These are phyloP conservation scores for barrel medic (Medicago truncatula) DNA, from an alignment of 306 rosid species.

Conservation along the genomic window MtrunA17r5.0-ANR NC_053044.1:44991001-44991500, in stretches of 20 bases:
- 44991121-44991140: constrained; percentile 28
- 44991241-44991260: constrained; percentile 98
- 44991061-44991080: constrained; percentile 32
- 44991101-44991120: constrained; percentile 7
- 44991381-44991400: not conserved
- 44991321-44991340: constrained; percentile 59
- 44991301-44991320: constrained; percentile 60
- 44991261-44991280: constrained; percentile 91
- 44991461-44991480: constrained; percentile 12
- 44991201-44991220: constrained; percentile 29
- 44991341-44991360: constrained; percentile 45
- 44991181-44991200: not conserved
- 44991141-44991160: constrained; percentile 26
- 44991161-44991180: constrained; percentile 31
- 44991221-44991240: constrained; percentile 76
- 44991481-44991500: constrained; percentile 17
- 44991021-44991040: constrained; percentile 17
- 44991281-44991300: constrained; percentile 84
- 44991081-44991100: not conserved
- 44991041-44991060: not conserved
- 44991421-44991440: constrained; percentile 33
- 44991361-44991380: not conserved
- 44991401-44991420: constrained; percentile 16
- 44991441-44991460: not conserved
- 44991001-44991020: constrained; percentile 39